Conservation (phyloP, 805 yeast genomes). For the Ogataea trehalophila region DNA sequence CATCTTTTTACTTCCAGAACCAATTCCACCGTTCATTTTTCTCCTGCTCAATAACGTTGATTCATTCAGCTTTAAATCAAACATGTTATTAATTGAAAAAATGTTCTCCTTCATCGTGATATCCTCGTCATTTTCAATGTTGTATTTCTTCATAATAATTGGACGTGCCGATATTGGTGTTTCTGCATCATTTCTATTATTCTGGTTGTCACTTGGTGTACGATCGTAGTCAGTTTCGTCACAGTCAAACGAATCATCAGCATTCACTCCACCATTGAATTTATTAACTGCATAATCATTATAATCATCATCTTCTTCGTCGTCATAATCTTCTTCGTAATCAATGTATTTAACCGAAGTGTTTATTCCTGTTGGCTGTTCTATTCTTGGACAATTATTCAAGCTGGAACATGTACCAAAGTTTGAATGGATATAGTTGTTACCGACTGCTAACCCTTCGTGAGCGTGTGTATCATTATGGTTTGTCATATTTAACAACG, state of each 20-base stretch:
- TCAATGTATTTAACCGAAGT: neutral
- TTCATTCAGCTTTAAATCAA: constrained; percentile 59
- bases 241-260: constrained; percentile 5
- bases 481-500: neutral
- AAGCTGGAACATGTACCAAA: too few species aligned
- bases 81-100: constrained; percentile 17
- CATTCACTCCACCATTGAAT: neutral
- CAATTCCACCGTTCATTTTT: constrained; percentile 34
- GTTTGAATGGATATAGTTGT: too few species aligned
- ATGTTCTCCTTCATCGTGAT: too few species aligned
- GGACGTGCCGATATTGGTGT: neutral
- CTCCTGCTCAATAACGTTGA: constrained; percentile 50
- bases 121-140: neutral
- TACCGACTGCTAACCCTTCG: neutral
- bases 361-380: constrained; percentile 6
- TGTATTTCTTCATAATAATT: constrained; percentile 5
- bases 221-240: constrained; percentile 14
- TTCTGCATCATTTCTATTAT: neutral
- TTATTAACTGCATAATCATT: neutral
- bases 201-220: constrained; percentile 7
- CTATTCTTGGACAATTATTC: constrained; percentile 15
- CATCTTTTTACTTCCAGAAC: neutral
- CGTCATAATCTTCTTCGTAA: constrained; percentile 9
- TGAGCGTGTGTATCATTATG: neutral
- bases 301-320: constrained; percentile 4